Conservation (phyloP, 345 rosid genomes). For the Salix caprea region DNA sequence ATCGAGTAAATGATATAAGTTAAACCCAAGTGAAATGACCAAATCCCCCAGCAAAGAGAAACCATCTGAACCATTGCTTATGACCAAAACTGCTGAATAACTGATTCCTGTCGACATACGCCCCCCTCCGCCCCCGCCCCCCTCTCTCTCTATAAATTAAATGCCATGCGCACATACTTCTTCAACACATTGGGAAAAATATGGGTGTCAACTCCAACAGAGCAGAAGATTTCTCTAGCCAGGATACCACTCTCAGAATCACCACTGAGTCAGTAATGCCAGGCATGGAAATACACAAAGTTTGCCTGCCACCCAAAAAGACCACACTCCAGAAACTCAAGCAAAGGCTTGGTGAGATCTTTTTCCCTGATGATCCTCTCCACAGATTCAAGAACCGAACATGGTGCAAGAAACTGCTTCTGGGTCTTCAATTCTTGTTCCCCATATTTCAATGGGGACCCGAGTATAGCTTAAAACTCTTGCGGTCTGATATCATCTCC, state of each 20-base stretch:
- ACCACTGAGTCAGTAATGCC: slow-evolving; percentile 11
- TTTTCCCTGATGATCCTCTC: slow-evolving; percentile 96
- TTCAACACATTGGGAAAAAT: slow-evolving; percentile 4
- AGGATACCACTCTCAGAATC: slow-evolving; percentile 18
- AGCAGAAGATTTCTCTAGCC: slow-evolving; percentile 43
- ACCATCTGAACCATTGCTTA: background rate
- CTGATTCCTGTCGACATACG: slow-evolving; percentile 3
- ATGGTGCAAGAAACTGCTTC: slow-evolving; percentile 43
- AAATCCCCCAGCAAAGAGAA: background rate
- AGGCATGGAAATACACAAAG: slow-evolving; percentile 54
- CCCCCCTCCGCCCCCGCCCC: slow-evolving; percentile 5
- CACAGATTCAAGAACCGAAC: slow-evolving; percentile 74
- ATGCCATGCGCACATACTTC: slow-evolving; percentile 4
- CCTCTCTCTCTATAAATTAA: slow-evolving; percentile 19
- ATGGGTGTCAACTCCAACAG: slow-evolving; percentile 49
- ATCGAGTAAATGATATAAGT: no score
- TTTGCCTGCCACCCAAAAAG: slow-evolving; percentile 64
- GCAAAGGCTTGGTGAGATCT: slow-evolving; percentile 57
- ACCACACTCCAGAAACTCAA: slow-evolving; percentile 63
- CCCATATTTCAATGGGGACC: slow-evolving; percentile 86
- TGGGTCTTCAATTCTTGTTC: slow-evolving; percentile 64
- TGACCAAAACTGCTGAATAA: slow-evolving; percentile 8
- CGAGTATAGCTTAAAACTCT: slow-evolving; percentile 49
- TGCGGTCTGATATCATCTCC: slow-evolving; percentile 83
- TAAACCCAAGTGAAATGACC: background rate